Percentiles rank a stretch among this genome's conserved stretches.
Conservation (phyloP, 495 filamentous ascomycete genomes). For the Thozetella sp. region DNA sequence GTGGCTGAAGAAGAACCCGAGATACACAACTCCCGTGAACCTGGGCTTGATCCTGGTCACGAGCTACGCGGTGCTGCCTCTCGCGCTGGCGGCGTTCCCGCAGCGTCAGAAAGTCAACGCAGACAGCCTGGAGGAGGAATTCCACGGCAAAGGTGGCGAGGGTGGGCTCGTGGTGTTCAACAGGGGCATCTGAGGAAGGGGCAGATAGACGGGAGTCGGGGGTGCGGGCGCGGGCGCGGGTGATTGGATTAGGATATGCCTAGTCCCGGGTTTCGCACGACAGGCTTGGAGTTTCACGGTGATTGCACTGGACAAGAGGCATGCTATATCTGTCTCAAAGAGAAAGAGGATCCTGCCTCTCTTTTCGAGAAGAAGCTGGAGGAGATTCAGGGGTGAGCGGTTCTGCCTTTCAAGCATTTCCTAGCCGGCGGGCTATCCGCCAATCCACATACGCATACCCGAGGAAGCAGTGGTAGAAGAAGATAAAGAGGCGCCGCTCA, state of each 20-base stretch:
- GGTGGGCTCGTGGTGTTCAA: slow-evolving; percentile 86
- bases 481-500: too few relatives aligned
- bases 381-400: too few relatives aligned
- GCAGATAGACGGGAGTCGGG: not conserved
- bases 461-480: too few relatives aligned
- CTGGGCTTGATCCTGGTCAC: slow-evolving; percentile 81
- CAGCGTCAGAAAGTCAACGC: slow-evolving; percentile 81
- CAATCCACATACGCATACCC: too few relatives aligned
- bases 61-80: slow-evolving; percentile 78
- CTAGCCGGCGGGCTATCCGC: too few relatives aligned
- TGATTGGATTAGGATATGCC: not conserved
- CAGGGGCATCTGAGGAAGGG: slow-evolving; percentile 68
- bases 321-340: not conserved
- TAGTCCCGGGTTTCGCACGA: not conserved
- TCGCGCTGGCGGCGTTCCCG: slow-evolving; percentile 90
- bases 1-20: slow-evolving; percentile 74
- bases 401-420: too few relatives aligned
- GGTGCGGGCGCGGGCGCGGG: not conserved
- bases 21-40: slow-evolving; percentile 77
- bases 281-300: not conserved
- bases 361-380: too few relatives aligned
- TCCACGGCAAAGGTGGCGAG: slow-evolving; percentile 74
- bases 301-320: not conserved
- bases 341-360: not conserved
- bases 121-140: slow-evolving; percentile 75